phyloP scores from a whole-genome alignment of 176 grass and related monocot species.

The Raddia guianensis region DNA sequence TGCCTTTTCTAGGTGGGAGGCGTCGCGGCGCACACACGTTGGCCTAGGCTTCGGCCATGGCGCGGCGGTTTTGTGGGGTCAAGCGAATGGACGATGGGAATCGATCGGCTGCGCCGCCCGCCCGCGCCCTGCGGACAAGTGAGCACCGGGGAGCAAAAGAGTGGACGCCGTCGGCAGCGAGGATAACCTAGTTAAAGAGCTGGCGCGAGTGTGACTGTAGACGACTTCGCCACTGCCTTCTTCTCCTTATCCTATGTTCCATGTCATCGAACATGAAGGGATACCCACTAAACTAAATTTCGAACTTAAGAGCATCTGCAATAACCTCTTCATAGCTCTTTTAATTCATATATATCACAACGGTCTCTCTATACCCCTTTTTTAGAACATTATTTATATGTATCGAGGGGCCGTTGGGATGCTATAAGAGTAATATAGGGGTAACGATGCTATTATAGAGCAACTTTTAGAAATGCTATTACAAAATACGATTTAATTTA shows the following conservation, averaged over 20 bases:
- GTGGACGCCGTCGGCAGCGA: background rate
- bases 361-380: too few species aligned
- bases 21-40: background rate
- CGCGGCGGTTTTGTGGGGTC: background rate
- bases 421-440: too few species aligned
- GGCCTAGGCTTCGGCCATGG: background rate
- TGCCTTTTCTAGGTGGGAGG: conserved; percentile 20
- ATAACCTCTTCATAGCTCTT: too few species aligned
- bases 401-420: too few species aligned
- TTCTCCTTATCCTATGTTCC: background rate
- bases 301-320: too few species aligned
- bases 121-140: conserved; percentile 1
- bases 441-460: too few species aligned
- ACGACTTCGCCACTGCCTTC: background rate
- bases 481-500: too few species aligned
- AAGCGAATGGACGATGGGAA: background rate
- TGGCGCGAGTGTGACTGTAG: background rate
- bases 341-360: too few species aligned
- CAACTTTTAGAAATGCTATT: too few species aligned
- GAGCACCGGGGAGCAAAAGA: background rate
- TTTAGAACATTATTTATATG: too few species aligned
- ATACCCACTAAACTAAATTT: too few species aligned
- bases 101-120: background rate
- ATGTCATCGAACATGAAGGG: background rate
- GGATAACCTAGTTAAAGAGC: conserved; percentile 12